These are phyloP conservation scores for Lupinus albus DNA, from an alignment of 306 rosid species.

Conservation along the genomic window DNA sequence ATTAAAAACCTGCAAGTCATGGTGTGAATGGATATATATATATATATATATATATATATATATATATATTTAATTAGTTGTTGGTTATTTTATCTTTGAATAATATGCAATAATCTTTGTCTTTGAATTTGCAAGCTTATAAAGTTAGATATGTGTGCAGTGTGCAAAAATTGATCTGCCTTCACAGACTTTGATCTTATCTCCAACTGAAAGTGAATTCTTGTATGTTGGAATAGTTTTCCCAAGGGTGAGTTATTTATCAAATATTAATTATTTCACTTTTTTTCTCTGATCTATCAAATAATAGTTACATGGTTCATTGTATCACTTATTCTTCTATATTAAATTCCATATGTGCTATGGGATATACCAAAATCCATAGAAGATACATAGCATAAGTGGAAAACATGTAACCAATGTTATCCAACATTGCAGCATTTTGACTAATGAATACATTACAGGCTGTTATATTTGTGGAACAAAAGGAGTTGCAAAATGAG, in stretches of 20 bases:
- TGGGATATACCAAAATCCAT: no score
- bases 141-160: constrained; percentile 30
- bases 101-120: no score
- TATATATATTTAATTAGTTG: not conserved
- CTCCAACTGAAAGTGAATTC: not conserved
- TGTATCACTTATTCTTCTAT: no score
- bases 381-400: no score
- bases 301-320: no score
- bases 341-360: no score
- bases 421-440: no score
- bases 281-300: not conserved
- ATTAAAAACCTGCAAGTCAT: no score
- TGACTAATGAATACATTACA: constrained; percentile 28
- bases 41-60: not conserved
- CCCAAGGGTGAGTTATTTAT: constrained; percentile 32
- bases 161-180: constrained; percentile 28
- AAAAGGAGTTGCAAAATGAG: not conserved
- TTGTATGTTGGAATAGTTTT: constrained; percentile 35
- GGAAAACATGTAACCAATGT: no score
- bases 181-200: constrained; percentile 12
- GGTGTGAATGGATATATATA: no score
- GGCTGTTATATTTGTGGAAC: constrained; percentile 8
- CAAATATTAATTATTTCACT: not conserved
- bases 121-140: not conserved
- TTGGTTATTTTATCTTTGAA: not conserved